Conservation (phyloP, 139 green algal genomes). For the Eudorina sp. region DNA sequence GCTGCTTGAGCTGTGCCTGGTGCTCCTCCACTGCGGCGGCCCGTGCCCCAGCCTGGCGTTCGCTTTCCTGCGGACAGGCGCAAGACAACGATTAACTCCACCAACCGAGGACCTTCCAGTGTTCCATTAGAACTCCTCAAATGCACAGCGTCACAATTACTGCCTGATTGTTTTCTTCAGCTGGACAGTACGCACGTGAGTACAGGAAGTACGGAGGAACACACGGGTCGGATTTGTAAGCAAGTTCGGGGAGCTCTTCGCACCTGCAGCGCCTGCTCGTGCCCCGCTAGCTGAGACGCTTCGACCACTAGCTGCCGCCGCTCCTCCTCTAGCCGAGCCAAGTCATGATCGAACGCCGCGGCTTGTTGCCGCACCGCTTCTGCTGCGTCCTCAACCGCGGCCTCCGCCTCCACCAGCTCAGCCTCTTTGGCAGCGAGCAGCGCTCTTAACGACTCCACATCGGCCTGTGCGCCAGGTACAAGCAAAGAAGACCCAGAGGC, state of each 20-base stretch:
- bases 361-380: not conserved
- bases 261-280: conserved; percentile 50
- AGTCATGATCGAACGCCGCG: conserved; percentile 30
- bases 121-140: no score
- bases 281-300: conserved; percentile 5
- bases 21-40: conserved; percentile 37
- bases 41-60: not conserved
- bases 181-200: no score
- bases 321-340: conserved; percentile 45
- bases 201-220: no score
- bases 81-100: no score
- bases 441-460: conserved; percentile 54
- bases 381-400: not conserved
- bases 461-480: no score
- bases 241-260: no score
- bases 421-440: conserved; percentile 49
- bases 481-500: no score
- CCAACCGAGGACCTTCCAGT: no score
- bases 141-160: no score
- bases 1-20: conserved; percentile 38
- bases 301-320: conserved; percentile 27
- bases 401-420: not conserved
- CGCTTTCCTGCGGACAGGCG: conserved; percentile 35
- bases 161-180: no score
- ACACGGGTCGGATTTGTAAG: no score